phyloP scores from a whole-genome alignment of 768 basidiomycete genomes.

The Leccinum broughii region DNA sequence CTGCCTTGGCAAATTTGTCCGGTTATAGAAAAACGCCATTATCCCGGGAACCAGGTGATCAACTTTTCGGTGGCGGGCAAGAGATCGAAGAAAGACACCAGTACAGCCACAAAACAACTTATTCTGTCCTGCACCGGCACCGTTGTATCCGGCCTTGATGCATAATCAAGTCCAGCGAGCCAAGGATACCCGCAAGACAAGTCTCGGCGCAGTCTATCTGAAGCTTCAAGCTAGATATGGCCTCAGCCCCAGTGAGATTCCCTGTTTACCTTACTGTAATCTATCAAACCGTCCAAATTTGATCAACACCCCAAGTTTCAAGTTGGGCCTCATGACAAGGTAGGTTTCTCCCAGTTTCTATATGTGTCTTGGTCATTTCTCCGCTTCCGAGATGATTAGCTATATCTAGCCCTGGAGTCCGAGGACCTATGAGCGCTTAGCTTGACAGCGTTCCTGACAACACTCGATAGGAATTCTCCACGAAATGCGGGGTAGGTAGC shows the following conservation, averaged over 20 bases:
- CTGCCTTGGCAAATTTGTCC: too few relatives aligned
- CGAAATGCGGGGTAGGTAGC: background rate
- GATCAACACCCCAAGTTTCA: background rate
- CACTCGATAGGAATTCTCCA: background rate
- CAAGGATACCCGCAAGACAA: background rate
- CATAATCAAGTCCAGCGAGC: background rate
- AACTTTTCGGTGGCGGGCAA: background rate
- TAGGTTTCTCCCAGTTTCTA: background rate
- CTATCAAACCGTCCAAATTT: background rate
- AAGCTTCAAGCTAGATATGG: background rate
- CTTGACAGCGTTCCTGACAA: conserved; percentile 6
- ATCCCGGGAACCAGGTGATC: background rate
- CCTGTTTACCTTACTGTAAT: background rate
- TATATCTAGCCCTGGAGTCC: conserved; percentile 8
- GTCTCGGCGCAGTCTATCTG: background rate
- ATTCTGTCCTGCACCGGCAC: background rate
- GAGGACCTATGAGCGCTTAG: background rate
- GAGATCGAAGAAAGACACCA: background rate
- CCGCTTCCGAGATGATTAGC: conserved; percentile 2
- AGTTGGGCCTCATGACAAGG: background rate
- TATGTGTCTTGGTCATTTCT: background rate
- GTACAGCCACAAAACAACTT: background rate
- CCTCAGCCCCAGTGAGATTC: background rate
- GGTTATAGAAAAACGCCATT: background rate
- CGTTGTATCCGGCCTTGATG: background rate